A percentile compares a stretch with the other conserved stretches of the same genome.
Evolutionary conservation across 1,284 basidiomycete species (phyloP).

Genomic region (Malassezia pachydermatis): DNA sequence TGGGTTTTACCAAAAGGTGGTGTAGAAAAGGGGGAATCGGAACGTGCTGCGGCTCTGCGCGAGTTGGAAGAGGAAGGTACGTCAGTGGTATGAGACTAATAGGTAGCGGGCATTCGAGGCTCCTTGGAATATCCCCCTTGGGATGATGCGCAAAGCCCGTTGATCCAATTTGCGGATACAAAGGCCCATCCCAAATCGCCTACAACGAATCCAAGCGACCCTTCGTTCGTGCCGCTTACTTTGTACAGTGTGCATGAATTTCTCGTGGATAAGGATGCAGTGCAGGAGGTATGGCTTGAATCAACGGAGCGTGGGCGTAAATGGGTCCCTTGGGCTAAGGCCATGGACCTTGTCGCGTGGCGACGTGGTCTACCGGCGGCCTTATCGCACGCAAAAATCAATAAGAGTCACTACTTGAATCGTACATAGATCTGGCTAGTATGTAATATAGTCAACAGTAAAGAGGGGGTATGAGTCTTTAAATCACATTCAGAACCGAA

Average conservation of each 20-base stretch:
- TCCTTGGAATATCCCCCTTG: not conserved
- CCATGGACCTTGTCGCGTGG: slow-evolving; percentile 25
- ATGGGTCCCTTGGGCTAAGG: slow-evolving; percentile 23
- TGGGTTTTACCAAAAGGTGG: slow-evolving; percentile 44
- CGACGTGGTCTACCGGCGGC: slow-evolving; percentile 19
- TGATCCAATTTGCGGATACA: slow-evolving; percentile 21
- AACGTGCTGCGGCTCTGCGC: slow-evolving; percentile 27
- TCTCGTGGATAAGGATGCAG: slow-evolving; percentile 4
- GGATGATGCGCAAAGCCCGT: not conserved
- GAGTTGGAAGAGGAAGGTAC: slow-evolving; percentile 42
- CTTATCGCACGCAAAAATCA: not conserved
- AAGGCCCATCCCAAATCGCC: slow-evolving; percentile 36
- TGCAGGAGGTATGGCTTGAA: slow-evolving; percentile 29
- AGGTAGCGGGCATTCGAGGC: slow-evolving; percentile 9
- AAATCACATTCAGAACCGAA: not conserved
- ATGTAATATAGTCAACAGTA: too few species aligned
- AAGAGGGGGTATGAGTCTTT: not conserved
- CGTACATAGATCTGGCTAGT: not conserved
- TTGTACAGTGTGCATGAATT: slow-evolving; percentile 30
- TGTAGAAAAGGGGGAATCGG: slow-evolving; percentile 30
- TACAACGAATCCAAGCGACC: slow-evolving; percentile 4
- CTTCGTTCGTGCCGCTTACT: slow-evolving; percentile 27
- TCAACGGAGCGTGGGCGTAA: slow-evolving; percentile 25
- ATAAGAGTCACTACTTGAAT: not conserved
- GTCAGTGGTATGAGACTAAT: not conserved